Conservation (phyloP, 768 basidiomycete species). For the Asterophora parasitica region DNA sequence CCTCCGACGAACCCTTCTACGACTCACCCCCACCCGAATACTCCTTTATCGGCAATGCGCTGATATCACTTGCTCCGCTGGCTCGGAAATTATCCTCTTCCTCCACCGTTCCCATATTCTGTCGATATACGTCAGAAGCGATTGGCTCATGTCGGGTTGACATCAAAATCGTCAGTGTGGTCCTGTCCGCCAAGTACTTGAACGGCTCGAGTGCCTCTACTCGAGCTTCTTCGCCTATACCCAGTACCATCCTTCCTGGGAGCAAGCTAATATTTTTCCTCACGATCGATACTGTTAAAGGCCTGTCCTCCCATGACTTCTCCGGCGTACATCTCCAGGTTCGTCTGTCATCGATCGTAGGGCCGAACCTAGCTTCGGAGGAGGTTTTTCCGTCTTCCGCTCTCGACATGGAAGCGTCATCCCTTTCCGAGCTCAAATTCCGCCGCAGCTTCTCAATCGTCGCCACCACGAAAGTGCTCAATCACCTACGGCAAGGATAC, state of each 20-base stretch:
- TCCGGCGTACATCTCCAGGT: constrained; percentile 82
- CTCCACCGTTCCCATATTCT: constrained; percentile 84
- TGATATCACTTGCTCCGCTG: constrained; percentile 78
- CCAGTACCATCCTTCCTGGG: constrained; percentile 61
- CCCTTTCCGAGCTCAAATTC: constrained; percentile 78
- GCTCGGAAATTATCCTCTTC: constrained; percentile 70
- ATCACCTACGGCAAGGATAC: constrained; percentile 70
- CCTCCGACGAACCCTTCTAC: constrained; percentile 89
- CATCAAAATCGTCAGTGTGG: constrained; percentile 73
- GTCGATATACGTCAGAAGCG: constrained; percentile 90
- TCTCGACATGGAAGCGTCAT: constrained; percentile 66
- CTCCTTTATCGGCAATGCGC: constrained; percentile 88
- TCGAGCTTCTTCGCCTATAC: constrained; percentile 71
- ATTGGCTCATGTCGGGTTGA: constrained; percentile 91
- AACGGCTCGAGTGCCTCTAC: constrained; percentile 64
- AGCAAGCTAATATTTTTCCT: constrained; percentile 83
- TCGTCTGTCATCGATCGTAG: constrained; percentile 82
- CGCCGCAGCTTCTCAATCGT: constrained; percentile 78
- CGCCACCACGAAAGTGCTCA: constrained; percentile 66
- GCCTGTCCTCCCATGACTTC: constrained; percentile 88
- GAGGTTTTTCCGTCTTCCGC: constrained; percentile 77
- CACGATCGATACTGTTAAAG: constrained; percentile 83
- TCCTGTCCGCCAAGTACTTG: constrained; percentile 53
- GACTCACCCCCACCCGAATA: constrained; percentile 83
- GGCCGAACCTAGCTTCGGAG: constrained; percentile 62